These are phyloP conservation scores for Lodderomyces orthopsilosis DNA, from an alignment of 1,139 yeast genomes.

Conservation along the genomic window DNA sequence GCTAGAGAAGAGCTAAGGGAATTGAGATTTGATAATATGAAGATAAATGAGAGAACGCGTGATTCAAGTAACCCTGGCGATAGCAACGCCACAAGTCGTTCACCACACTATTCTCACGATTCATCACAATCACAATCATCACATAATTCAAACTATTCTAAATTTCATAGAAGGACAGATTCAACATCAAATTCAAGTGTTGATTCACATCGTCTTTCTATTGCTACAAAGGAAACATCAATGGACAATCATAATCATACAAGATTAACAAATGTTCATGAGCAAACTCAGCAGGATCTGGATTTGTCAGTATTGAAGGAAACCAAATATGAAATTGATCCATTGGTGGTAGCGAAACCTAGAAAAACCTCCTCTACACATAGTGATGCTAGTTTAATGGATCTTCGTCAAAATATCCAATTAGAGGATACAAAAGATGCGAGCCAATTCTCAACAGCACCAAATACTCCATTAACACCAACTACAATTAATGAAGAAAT, in stretches of 20 bases:
- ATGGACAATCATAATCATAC: background rate
- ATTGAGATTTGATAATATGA: background rate
- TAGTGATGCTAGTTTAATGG: background rate
- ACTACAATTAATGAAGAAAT: background rate
- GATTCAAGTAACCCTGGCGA: background rate
- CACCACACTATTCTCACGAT: background rate
- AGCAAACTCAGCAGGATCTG: background rate
- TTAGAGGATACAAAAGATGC: background rate
- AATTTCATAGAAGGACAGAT: background rate
- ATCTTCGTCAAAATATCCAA: background rate
- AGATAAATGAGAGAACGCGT: background rate
- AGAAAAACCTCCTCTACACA: background rate
- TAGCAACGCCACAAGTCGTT: background rate
- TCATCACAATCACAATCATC: constrained; percentile 1
- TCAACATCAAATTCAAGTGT: constrained; percentile 2
- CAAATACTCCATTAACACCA: background rate
- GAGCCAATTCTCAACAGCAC: background rate
- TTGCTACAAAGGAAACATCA: background rate
- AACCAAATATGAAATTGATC: background rate
- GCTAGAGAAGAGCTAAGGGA: background rate
- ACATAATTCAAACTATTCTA: background rate
- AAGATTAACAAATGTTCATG: background rate
- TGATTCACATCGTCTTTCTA: background rate
- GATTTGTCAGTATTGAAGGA: background rate
- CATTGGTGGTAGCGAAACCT: background rate